Base-by-base conservation (phyloP, 257 asterid species). In the Fraxinus pennsylvanica region DNA sequence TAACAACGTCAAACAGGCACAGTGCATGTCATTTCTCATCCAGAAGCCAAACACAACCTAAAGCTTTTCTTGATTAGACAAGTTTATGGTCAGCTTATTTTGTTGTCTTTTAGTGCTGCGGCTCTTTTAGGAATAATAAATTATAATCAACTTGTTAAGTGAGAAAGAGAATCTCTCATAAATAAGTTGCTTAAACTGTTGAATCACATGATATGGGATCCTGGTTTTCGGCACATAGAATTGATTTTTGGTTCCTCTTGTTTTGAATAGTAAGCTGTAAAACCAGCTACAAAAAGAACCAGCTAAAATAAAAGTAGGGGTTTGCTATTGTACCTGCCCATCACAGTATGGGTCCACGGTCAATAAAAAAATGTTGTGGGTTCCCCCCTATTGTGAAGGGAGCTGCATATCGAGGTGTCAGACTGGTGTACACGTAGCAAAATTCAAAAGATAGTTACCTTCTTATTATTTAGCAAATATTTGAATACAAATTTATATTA, bases 11-110 rank as follows among this genome's bases (percentile, higher is more conserved):
- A 83, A 81, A 30, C 90, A 88, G 82, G 90, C 9, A 0, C 90
- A 87, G 59, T 82, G 88, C 89, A 87, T 86, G 88, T 76, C 90
- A n/a, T 87, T 87, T 69, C 83, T 90, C 76, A 81, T 87, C 59
- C 92, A 87, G 21, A 87, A 85, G 45, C 89, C 89, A 6, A 63
- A 78, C 67, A 9, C 12, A n/a, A 14, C 74, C 72, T 12, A 1
- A 25, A 17, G 22, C 6, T 1, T 50, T 47, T 36, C 3, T 21
- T 66, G 1, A n/a, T 35, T 45, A 8, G 13, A 17, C 9, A 38
- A 8, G 57, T 21, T 39, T 61, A 3, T 9, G 22, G 22, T 17
- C 12, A 39, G 39, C 52, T 41, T 21, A 5, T 6, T 57, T 14
- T 72, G 36, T 32, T 65, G 63, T 67, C 65, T 66, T 68, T 22